These are phyloP conservation scores for Chlamydomonas sp. DNA, from an alignment of 139 green algal species.

Conservation along the genomic window DNA sequence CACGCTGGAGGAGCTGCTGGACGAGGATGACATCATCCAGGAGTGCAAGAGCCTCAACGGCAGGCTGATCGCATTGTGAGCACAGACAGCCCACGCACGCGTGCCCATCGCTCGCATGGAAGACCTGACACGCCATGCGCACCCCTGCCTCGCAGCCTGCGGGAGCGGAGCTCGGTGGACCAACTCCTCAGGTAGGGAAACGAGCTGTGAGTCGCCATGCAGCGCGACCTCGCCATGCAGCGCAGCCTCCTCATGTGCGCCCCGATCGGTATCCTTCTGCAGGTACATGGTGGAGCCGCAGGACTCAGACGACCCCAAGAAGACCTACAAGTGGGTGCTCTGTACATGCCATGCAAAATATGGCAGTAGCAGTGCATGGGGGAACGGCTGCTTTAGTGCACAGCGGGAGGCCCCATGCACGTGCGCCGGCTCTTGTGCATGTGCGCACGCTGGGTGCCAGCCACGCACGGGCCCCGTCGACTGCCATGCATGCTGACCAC, in stretches of 20 bases:
- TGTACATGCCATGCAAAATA: too few relatives aligned
- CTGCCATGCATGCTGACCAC: too few relatives aligned
- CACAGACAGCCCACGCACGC: neutral
- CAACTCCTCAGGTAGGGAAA: constrained; percentile 56
- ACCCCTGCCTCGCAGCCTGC: constrained; percentile 42
- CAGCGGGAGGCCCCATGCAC: too few relatives aligned
- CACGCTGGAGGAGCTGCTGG: constrained; percentile 85
- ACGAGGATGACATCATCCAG: constrained; percentile 93
- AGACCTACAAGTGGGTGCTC: constrained; percentile 63
- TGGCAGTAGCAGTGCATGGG: too few relatives aligned
- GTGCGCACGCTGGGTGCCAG: too few relatives aligned
- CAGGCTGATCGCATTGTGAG: constrained; percentile 74
- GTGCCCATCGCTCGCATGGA: neutral
- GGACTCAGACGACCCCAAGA: constrained; percentile 61
- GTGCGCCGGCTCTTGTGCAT: too few relatives aligned
- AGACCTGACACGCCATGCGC: neutral
- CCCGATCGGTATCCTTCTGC: constrained; percentile 22
- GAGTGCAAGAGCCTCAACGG: constrained; percentile 86
- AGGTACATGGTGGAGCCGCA: constrained; percentile 60
- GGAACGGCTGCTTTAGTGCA: too few relatives aligned
- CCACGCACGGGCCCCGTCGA: too few relatives aligned
- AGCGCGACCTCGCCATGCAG: too few relatives aligned
- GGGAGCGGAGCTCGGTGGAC: constrained; percentile 58
- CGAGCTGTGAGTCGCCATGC: neutral
- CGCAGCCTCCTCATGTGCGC: too few relatives aligned